Evolutionary conservation across 768 basidiomycete species (phyloP), one percentile per base, ranked within the genome.

Genomic region (Russula sp.): DNA sequence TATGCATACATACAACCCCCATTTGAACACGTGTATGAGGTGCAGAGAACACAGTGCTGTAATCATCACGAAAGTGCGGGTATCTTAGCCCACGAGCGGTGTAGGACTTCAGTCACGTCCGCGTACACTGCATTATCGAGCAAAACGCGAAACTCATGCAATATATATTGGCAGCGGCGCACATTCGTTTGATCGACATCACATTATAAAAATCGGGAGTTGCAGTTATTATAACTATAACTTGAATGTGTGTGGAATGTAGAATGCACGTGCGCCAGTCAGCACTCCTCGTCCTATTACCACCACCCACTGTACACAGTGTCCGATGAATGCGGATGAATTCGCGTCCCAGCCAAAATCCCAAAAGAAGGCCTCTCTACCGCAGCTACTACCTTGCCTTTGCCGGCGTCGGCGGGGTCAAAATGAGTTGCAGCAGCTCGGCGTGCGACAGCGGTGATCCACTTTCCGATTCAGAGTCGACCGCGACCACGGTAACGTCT

Each of bases 371-470:
- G 3, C 3, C n/a, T 38, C 50, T 11, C n/a, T 22, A 1, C 13
- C 10, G 38, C 41, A 25, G 13, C 7, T 22, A 18, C 50, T 43
- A 46, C 48, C 11, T 36, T 52, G 36, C 58, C 48, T 7, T 36
- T 52, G 36, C 58, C 4, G 64, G 64, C 25, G 64, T 65, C 18
- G 64, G 64, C 35, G 64, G 64, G 22, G 64, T 65, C 64, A 65
- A 43, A 14, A 65, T 22, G 29, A 65, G 52, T 18, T 63, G 64
- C 51, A 65, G 64, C 51, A 65, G n/a, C 32, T 34, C 64, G 4
- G 60, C 20, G 32, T 50, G 49, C 22, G 60, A 14, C 2, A 29
- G 7, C 46, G 7, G 7, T 25, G 25, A 0, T 47, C 64, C 56
- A 34, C 53, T 22, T 7, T 41, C 42, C 20, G 61, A 57, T n/a